Base-by-base conservation (phyloP, 1,284 basidiomycete species). In the Sporisorium graminicola region DNA sequence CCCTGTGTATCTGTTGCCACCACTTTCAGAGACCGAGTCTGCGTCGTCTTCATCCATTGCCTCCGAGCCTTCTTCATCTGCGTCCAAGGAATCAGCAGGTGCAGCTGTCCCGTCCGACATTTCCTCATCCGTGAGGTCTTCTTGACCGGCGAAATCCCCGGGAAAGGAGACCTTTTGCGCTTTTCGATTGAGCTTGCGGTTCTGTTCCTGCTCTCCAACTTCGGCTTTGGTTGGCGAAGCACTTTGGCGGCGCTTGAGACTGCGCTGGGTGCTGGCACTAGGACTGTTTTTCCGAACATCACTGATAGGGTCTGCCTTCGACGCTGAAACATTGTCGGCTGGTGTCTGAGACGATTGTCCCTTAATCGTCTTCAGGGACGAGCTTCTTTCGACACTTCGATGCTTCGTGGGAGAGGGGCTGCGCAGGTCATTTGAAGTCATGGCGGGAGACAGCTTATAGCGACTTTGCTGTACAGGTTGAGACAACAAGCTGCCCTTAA, bases 21-120 rank as follows among this genome's bases (percentile, higher is more conserved):
- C 26, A 20, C 35, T 6, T 44, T 40, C 51, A 44, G 42, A 57
- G 13, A 44, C 16, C 8, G 58, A 42, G n/a, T 29, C 1, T 9
- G 61, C 51, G 14, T 60, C 47, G 14, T 75, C 73, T 27, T 68
- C 60, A 8, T 66, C 64, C 59, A 59, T 65, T 10, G 52, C 60
- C 35, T 49, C 40, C 10, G 51, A 44, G 5, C 18, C 8, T 20
- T 31, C 29, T n/a, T 55, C 52, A 8, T 37, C 31, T 1, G 42
- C n/a, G 24, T 52, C 55, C 9, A 14, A n/a, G 3, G 12, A 16
- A 3, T 35, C 33, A 16, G 61, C 37, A 5, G 46, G 24, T 7
- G 51, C 31, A 13, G 50, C 27, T 10, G 33, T 16, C 3, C 33
- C 69, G 35, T 72, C 69, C 6, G 69, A 72, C 69, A 72, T 72